Percentiles rank a stretch among this genome's conserved stretches.
Evolutionary conservation across 164 flowering plant species (phyloP).

Genomic region (Magnolia sinica): DNA sequence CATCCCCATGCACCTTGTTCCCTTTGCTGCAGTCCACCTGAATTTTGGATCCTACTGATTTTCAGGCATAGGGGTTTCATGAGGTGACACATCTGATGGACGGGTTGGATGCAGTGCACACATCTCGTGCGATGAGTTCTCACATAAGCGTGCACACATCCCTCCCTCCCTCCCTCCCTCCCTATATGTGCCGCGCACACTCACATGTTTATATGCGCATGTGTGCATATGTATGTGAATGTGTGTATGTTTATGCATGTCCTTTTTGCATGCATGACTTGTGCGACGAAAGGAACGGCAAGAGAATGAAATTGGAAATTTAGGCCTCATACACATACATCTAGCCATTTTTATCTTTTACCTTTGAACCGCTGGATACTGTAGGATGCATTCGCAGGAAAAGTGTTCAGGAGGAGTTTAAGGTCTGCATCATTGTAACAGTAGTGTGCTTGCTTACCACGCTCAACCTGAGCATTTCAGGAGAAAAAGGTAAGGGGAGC

Average conservation of each 20-base stretch:
- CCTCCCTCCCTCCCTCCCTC: too few relatives aligned
- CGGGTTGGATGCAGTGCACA: too few relatives aligned
- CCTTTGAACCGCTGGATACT: slow-evolving; percentile 97
- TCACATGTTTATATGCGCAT: not conserved
- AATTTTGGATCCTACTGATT: too few relatives aligned
- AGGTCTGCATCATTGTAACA: slow-evolving; percentile 82
- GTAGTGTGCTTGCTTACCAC: slow-evolving; percentile 81
- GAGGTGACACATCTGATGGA: too few relatives aligned
- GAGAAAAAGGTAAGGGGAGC: not conserved
- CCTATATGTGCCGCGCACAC: not conserved
- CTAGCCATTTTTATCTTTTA: slow-evolving; percentile 14
- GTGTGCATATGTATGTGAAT: not conserved
- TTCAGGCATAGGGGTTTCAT: too few relatives aligned
- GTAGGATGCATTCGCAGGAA: slow-evolving; percentile 83
- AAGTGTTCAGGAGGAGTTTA: slow-evolving; percentile 47
- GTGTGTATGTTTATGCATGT: not conserved
- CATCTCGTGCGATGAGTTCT: too few relatives aligned
- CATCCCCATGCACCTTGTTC: too few relatives aligned
- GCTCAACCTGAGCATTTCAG: slow-evolving; percentile 62
- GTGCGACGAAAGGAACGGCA: not conserved
- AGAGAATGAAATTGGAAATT: not conserved
- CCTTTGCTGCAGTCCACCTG: too few relatives aligned
- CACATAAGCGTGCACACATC: too few relatives aligned
- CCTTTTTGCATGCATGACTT: not conserved
- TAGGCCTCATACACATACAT: not conserved